A percentile compares a stretch with the other conserved stretches of the same genome.
Evolutionary conservation across 768 basidiomycete species (phyloP).

Genomic region (Coprinopsis cinerea): DNA sequence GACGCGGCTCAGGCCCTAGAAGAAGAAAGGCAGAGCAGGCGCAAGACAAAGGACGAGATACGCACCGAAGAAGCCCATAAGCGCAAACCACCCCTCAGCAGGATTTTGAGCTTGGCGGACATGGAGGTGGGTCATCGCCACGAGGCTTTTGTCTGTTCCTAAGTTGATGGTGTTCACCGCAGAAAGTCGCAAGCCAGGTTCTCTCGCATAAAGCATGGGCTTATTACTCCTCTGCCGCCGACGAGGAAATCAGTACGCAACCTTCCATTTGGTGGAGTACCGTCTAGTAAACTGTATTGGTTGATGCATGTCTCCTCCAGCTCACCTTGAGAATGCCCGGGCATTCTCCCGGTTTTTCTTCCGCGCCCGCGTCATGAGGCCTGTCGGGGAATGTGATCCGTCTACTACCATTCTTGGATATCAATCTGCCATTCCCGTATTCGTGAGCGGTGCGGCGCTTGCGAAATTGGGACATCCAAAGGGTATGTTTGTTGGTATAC

Average conservation of each 20-base stretch:
- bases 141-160: conserved; percentile 3
- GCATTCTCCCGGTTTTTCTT: conserved; percentile 89
- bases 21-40: conserved; percentile 31
- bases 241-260: conserved; percentile 74
- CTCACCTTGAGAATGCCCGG: conserved; percentile 60
- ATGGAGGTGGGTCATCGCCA: conserved; percentile 60
- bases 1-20: conserved; percentile 34
- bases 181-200: conserved; percentile 68
- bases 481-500: conserved; percentile 26
- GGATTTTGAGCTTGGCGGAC: conserved; percentile 72
- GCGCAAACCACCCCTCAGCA: conserved; percentile 57
- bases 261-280: background rate
- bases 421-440: conserved; percentile 69
- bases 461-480: conserved; percentile 85
- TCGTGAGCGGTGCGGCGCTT: conserved; percentile 77
- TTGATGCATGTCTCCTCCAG: conserved; percentile 28
- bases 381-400: conserved; percentile 57
- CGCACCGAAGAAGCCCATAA: conserved; percentile 58
- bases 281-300: background rate
- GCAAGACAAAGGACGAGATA: conserved; percentile 63
- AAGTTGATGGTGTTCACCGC: background rate
- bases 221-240: conserved; percentile 83
- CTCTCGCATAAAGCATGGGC: conserved; percentile 72
- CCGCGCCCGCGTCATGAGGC: conserved; percentile 71
- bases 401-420: conserved; percentile 73